Conservation (phyloP, 2,329 filamentous ascomycete genomes). For the Colletotrichum sp. region DNA sequence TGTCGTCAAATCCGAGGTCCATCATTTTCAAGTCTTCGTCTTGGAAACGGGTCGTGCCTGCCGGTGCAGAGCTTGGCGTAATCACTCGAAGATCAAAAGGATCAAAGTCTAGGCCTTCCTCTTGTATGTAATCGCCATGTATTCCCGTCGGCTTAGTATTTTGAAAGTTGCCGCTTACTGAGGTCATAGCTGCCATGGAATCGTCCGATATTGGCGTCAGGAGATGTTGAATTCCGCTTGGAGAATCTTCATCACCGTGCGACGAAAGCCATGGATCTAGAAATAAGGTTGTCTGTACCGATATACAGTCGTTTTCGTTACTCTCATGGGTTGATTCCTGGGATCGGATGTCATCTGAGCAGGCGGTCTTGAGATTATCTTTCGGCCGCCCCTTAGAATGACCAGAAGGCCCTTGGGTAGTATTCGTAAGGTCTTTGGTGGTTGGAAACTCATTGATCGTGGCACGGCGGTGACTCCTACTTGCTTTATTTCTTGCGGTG, state of each 20-base stretch:
- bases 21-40: not conserved
- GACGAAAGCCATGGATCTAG: not conserved
- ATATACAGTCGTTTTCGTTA: not conserved
- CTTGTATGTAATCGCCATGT: not conserved
- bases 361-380: not conserved
- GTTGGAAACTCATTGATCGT: not conserved
- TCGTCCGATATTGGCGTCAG: not conserved
- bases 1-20: not conserved
- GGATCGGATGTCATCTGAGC: not conserved
- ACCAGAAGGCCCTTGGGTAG: not conserved
- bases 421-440: not conserved
- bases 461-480: not conserved
- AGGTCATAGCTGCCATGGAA: not conserved
- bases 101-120: not conserved
- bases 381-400: not conserved
- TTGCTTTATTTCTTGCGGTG: not conserved
- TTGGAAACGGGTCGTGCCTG: not conserved
- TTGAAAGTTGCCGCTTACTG: not conserved
- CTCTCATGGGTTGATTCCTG: not conserved
- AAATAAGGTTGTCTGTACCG: not conserved
- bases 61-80: not conserved
- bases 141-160: not conserved
- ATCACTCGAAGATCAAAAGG: not conserved
- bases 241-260: not conserved
- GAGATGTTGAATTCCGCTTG: not conserved